phyloP scores from a whole-genome alignment of 805 yeast genomes.

The Ogataea siamensis region DNA sequence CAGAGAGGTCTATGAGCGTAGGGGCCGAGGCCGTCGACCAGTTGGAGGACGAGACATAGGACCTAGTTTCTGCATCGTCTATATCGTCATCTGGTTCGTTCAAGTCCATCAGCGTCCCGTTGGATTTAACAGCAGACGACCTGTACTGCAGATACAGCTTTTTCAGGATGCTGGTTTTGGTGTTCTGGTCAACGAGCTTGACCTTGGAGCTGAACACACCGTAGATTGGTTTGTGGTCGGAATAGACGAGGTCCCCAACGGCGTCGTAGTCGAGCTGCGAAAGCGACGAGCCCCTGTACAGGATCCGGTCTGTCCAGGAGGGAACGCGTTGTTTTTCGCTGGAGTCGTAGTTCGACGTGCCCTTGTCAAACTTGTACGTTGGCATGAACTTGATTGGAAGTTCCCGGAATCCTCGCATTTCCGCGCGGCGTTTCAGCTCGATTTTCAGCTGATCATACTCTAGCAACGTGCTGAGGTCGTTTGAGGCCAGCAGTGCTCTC shows the following conservation, averaged over 20 bases:
- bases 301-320: conserved; percentile 92
- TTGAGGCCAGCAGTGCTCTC: conserved; percentile 47
- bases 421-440: conserved; percentile 70
- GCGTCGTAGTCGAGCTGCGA: conserved; percentile 68
- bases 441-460: conserved; percentile 74
- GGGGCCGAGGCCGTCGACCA: conserved; percentile 25
- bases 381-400: conserved; percentile 76
- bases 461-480: conserved; percentile 50
- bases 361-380: conserved; percentile 89
- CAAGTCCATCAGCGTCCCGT: conserved; percentile 28
- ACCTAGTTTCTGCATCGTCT: conserved; percentile 10
- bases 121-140: conserved; percentile 20
- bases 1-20: conserved; percentile 25
- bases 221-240: conserved; percentile 94
- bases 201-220: conserved; percentile 71
- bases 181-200: conserved; percentile 62
- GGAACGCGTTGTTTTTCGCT: conserved; percentile 93
- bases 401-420: conserved; percentile 76
- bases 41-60: conserved; percentile 17
- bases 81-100: conserved; percentile 26
- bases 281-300: conserved; percentile 58
- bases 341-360: conserved; percentile 76
- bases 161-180: conserved; percentile 52
- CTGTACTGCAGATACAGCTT: conserved; percentile 62
- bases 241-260: conserved; percentile 54